Base-by-base conservation (phyloP, 768 basidiomycete genomes). In the Amanita rubescens region DNA sequence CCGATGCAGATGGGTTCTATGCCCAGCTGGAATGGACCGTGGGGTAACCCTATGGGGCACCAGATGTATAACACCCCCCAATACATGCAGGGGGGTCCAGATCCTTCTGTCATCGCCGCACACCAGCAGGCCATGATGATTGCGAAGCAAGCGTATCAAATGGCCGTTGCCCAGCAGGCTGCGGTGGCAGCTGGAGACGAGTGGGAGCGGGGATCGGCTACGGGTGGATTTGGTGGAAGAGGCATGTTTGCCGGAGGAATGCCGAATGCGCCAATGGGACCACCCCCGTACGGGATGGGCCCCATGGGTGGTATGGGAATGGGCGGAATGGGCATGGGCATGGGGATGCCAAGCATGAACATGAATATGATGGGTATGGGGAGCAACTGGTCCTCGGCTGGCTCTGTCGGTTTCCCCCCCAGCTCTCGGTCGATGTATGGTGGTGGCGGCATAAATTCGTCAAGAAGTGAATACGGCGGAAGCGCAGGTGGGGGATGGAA, bases 121-220 rank as follows among this genome's bases (percentile, higher is more conserved):
- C 91, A 94, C 65, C 90, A 93, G 64, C 89, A 90, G 54, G 91
- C 91, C 2, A 89, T 94, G 80, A 71, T 90, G 71, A 69, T 76
- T 52, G 91, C 91, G 49, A 93, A 93, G 67, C 91, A 93, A 66
- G 83, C 90, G 3, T 94, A 90, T 63, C 91, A 93, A 67, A 81
- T 87, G 74, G 87, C 91, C 2, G 86, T 94, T 39, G 91, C 91
- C 5, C 91, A 91, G 66, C 91, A 93, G 59, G 91, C 91, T 4
- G 85, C 92, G 79, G 85, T 82, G 7, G 81, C 84, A 7, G 91
- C 91, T n/a, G 89, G 79, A 17, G 91, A 93, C 30, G 90, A 93
- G 63, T 94, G 91, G 91, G 91, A 94, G 63, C 82, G 90, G 32
- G 78, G 81, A 6, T 90, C 87, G 50, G 79, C 71, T 34, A 58